phyloP scores from a whole-genome alignment of 805 yeast genomes.

The Ogataea dorogensis region DNA sequence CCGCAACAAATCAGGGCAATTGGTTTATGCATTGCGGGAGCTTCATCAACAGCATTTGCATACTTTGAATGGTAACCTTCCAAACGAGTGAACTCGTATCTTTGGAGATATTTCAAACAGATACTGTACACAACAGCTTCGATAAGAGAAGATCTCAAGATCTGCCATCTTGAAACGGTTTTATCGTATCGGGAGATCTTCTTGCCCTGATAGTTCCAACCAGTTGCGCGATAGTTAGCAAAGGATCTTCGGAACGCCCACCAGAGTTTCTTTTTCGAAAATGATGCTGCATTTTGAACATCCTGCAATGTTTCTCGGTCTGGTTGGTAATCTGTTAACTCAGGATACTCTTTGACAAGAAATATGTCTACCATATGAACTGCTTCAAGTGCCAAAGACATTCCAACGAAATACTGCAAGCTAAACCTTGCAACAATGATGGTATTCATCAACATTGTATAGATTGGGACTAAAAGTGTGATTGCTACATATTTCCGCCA shows the following conservation, averaged over 20 bases:
- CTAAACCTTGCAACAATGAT: too few relatives aligned
- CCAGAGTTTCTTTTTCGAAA: conserved; percentile 4
- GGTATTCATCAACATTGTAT: background rate
- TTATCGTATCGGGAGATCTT: background rate
- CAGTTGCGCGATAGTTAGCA: conserved; percentile 11
- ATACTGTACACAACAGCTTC: background rate
- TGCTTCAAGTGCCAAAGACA: background rate
- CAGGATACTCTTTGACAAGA: conserved; percentile 11
- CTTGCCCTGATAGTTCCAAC: conserved; percentile 10
- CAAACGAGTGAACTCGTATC: background rate
- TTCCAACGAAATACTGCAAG: too few relatives aligned
- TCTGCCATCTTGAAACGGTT: background rate
- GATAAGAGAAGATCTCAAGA: background rate
- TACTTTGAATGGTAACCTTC: conserved; percentile 9
- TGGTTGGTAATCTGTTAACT: conserved; percentile 5
- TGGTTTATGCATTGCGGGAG: background rate
- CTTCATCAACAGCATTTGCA: background rate
- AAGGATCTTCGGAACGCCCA: conserved; percentile 11
- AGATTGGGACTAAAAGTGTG: background rate
- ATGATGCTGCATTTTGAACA: conserved; percentile 3
- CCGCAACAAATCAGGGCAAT: background rate
- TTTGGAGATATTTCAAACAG: background rate
- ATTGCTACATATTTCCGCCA: conserved; percentile 10
- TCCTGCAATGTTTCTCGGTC: conserved; percentile 9
- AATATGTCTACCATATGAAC: conserved; percentile 3